Conservation (phyloP, 176 grass and related monocot genomes). For the Chloris gayana region DNA sequence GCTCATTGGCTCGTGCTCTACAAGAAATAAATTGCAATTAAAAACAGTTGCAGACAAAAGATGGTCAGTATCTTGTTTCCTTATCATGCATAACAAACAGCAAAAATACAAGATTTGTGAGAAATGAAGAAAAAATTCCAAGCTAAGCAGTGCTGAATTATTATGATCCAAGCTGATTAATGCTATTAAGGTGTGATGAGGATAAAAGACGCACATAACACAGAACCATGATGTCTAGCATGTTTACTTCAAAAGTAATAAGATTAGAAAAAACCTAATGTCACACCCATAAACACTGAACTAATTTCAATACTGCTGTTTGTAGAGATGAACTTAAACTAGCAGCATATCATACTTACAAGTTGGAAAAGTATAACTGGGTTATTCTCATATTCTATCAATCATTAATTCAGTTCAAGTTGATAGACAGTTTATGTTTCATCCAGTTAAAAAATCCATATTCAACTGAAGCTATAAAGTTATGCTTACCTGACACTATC, state of each 20-base stretch:
- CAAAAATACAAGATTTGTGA: neutral
- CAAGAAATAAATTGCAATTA: constrained; percentile 4
- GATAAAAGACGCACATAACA: neutral
- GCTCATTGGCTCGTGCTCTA: constrained; percentile 52
- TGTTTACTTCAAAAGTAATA: constrained; percentile 3
- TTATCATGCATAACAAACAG: neutral
- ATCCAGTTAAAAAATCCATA: constrained; percentile 28
- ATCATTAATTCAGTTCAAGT: constrained; percentile 12
- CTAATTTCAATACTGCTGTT: neutral
- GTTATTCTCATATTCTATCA: constrained; percentile 9
- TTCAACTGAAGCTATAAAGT: constrained; percentile 11
- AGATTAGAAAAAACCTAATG: constrained; percentile 26
- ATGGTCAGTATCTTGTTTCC: constrained; percentile 12
- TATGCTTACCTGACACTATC: constrained; percentile 66
- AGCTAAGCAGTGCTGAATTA: neutral
- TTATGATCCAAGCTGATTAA: neutral
- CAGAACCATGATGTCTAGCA: constrained; percentile 23
- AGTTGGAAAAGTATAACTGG: neutral
- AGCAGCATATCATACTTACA: neutral
- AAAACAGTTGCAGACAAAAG: constrained; percentile 8
- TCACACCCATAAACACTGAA: neutral
- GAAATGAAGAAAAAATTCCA: constrained; percentile 1
- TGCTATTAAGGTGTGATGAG: neutral
- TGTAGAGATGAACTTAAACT: neutral
- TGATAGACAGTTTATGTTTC: neutral